Evolutionary conservation across 106 monocot species (phyloP).

Genomic region (Posidonia australis): DNA sequence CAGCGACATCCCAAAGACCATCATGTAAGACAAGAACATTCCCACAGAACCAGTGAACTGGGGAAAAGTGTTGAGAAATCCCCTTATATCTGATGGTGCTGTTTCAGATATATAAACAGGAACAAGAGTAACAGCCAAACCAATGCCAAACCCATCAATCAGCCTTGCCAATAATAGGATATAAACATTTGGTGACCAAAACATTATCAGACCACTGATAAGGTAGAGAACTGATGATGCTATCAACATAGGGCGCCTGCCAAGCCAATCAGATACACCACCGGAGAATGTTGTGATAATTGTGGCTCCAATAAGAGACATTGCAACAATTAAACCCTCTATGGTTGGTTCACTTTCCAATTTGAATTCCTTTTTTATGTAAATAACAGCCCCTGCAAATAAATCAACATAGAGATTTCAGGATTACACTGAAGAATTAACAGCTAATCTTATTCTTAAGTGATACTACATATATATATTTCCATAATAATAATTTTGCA

Average conservation of each 20-base stretch:
- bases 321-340: slow-evolving; percentile 24
- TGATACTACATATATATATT: too few relatives aligned
- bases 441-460: not conserved
- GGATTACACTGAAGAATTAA: not conserved
- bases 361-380: slow-evolving; percentile 24
- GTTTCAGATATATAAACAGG: slow-evolving; percentile 25
- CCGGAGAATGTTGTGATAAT: slow-evolving; percentile 23
- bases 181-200: slow-evolving; percentile 29
- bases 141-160: slow-evolving; percentile 19
- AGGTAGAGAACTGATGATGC: slow-evolving; percentile 23
- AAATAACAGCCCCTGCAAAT: slow-evolving; percentile 20
- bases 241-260: slow-evolving; percentile 25
- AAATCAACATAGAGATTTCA: not conserved
- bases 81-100: slow-evolving; percentile 20
- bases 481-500: not conserved
- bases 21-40: slow-evolving; percentile 23
- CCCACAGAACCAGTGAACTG: slow-evolving; percentile 24
- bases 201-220: slow-evolving; percentile 17
- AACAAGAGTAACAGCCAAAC: slow-evolving; percentile 19
- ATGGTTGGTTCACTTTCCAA: slow-evolving; percentile 17
- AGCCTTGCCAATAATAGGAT: slow-evolving; percentile 16
- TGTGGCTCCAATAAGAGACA: slow-evolving; percentile 22
- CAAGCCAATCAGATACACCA: slow-evolving; percentile 12
- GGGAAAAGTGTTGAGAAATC: slow-evolving; percentile 21
- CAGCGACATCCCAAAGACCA: slow-evolving; percentile 24